Evolutionary conservation across 768 basidiomycete genomes (phyloP).

Genomic region (Russula ochroleuca): DNA sequence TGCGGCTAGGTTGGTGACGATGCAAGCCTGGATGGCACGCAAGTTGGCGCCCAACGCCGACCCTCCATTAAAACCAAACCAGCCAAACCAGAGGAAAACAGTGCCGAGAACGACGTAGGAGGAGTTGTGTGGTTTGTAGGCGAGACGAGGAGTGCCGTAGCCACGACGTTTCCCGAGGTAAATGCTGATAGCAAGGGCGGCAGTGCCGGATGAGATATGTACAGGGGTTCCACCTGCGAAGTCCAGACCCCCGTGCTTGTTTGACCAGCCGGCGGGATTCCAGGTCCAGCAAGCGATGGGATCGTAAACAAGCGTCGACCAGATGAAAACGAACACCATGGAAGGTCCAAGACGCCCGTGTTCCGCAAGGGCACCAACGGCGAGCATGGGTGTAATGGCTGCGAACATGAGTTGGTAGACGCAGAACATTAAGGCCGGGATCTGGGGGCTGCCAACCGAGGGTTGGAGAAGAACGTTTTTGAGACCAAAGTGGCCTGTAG

Average conservation of each 20-base stretch:
- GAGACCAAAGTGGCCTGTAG: conserved; percentile 74
- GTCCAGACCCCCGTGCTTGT: conserved; percentile 75
- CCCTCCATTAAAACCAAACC: conserved; percentile 96
- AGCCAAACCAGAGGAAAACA: conserved; percentile 89
- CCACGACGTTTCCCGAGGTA: conserved; percentile 90
- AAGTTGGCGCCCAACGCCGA: conserved; percentile 85
- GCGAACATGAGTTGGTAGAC: conserved; percentile 92
- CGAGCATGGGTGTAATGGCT: conserved; percentile 84
- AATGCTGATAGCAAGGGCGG: conserved; percentile 85
- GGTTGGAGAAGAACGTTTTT: conserved; percentile 71
- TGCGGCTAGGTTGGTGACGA: conserved; percentile 91
- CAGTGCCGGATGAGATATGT: conserved; percentile 91
- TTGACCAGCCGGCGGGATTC: conserved; percentile 78
- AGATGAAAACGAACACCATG: conserved; percentile 85
- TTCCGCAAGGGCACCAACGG: conserved; percentile 90
- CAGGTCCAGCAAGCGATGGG: conserved; percentile 97
- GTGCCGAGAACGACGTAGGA: conserved; percentile 93
- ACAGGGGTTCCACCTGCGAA: conserved; percentile 97
- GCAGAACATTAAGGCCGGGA: conserved; percentile 74
- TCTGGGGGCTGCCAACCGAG: conserved; percentile 63
- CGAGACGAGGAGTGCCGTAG: conserved; percentile 84
- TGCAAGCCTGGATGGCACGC: conserved; percentile 82
- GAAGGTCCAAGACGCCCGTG: conserved; percentile 80
- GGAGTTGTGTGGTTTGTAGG: conserved; percentile 93
- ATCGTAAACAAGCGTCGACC: conserved; percentile 87